Base-by-base conservation (phyloP, 192 early-diverging fungal genomes). In the Pilaira anomala region DNA sequence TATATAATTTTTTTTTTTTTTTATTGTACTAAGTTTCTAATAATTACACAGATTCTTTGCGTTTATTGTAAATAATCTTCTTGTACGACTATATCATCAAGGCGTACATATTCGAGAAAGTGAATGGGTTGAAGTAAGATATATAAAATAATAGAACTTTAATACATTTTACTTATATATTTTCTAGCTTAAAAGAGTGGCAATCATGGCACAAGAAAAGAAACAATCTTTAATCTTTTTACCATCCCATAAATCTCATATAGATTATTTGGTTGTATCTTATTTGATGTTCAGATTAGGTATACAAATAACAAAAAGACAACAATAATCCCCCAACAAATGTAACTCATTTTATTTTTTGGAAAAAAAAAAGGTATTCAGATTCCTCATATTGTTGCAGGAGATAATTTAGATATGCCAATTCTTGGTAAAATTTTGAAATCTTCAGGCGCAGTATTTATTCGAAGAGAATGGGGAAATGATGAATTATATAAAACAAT, bases 241-340 rank as follows among this genome's bases (percentile, higher is more conserved):
- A 49, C 91, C 91, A 33, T 93, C 80, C 36, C 91, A 93, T 73
- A 93, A 93, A 77, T 90, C 88, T 6, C 91, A 93, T 64, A 80
- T 93, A 36, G 91, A 93, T 69, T 93, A 93, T 68, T 70, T 93
- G 14, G 90, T 93, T 18, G 77, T 93, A 24, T 86, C 80, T 30
- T 92, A 87, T 62, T 77, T 93, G 11, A 87, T 93, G 71, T 91
- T 87, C 77, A 83, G 89, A 24, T 82, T 90, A 41, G 89, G 89
- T n/a, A 46, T n/a, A n/a, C n/a, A n/a, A n/a, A n/a, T n/a, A n/a
- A n/a, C n/a, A n/a, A n/a, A n/a, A n/a, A n/a, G n/a, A n/a, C n/a
- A n/a, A n/a, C n/a, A n/a, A n/a, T n/a, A n/a, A 18, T 16, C 6
- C 33, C 4, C 33, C 33, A 36, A 36, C 33, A 9, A 7, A 49